Percentiles rank a stretch among this genome's conserved stretches.
These are phyloP conservation scores for Aristolochia fimbriata DNA, from an alignment of 164 flowering plant species.

Conservation along the genomic window DNA sequence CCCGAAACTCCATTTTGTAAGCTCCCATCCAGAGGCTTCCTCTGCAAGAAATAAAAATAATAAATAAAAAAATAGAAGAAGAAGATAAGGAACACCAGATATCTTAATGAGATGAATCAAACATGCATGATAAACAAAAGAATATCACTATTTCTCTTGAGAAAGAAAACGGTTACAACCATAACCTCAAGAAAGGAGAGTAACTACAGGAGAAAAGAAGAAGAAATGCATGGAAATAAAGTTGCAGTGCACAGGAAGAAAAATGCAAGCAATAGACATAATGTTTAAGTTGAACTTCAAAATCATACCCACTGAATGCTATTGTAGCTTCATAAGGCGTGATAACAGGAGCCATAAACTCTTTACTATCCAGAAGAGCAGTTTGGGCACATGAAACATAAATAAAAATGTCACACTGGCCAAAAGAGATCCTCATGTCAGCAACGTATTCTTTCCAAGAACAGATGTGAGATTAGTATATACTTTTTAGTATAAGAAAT, in stretches of 20 bases:
- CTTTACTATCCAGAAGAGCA: constrained; percentile 95
- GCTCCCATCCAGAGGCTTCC: constrained; percentile 91
- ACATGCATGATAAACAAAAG: not conserved
- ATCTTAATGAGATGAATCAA: not conserved
- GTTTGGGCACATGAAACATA: constrained; percentile 92
- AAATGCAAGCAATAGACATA: not conserved
- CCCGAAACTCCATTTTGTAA: constrained; percentile 65
- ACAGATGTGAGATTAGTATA: too few relatives aligned
- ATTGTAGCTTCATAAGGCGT: constrained; percentile 92
- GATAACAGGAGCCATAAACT: constrained; percentile 82
- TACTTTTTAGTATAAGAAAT: not conserved
- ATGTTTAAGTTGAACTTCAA: not conserved
- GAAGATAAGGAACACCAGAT: not conserved
- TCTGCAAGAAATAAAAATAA: constrained; percentile 21
- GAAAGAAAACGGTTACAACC: not conserved
- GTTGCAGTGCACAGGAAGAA: not conserved
- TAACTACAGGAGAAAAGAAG: not conserved
- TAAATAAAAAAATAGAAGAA: constrained; percentile 1
- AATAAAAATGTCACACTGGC: constrained; percentile 82
- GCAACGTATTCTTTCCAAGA: not conserved
- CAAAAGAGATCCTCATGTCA: constrained; percentile 7
- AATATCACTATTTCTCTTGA: not conserved
- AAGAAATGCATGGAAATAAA: not conserved
- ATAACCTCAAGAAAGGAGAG: not conserved
- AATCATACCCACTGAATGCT: constrained; percentile 71